Evolutionary conservation across 1,284 basidiomycete species (phyloP), one percentile per base, ranked within the genome.

Genomic region (Ustilago lituana): DNA sequence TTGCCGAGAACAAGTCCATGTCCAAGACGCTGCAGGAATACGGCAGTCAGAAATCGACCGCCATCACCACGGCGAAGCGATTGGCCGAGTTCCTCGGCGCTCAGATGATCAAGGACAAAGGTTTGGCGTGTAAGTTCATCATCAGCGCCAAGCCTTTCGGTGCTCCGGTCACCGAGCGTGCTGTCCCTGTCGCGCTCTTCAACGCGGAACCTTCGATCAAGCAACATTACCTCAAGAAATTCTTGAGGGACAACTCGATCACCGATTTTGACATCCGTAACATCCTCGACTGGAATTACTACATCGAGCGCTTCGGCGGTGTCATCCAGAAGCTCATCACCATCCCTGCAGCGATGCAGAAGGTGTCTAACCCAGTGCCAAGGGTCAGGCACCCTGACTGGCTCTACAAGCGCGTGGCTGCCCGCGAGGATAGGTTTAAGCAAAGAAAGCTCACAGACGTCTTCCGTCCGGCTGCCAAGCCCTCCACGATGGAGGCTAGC

Each of bases 41-140:
- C 80, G 96, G 88, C 2, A 89, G 88, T 5, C 96, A 98, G 82
- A 99, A 99, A 84, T 97, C 94, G 24, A 98, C 96, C 0, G 96
- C 94, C 0, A 98, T 99, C 84, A 94, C 91, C 67, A 99, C 96
- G 0, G 96, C 96, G 2, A 89, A 88, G 67, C 90, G 96, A 66
- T 86, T 99, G 9, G 94, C 96, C 4, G 96, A 99, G 83, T 98
- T 99, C 84, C 84, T 99, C 53, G 96, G 96, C 22, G 90, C 94
- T 76, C 93, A 96, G 80, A 98, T 99, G 94, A 94, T 98, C 77
- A 98, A 98, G 84, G 95, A 98, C 85, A 98, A 98, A 82, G 96
- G 96, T 55, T 88, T 99, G 12, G 93, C 96, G 1, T 98, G 96
- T 87, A 95, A 95, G 78, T 98, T 98, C 83, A 94, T 99, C 85